phyloP scores from a whole-genome alignment of 2,329 filamentous ascomycete genomes.

The Waltergamsia citrina region DNA sequence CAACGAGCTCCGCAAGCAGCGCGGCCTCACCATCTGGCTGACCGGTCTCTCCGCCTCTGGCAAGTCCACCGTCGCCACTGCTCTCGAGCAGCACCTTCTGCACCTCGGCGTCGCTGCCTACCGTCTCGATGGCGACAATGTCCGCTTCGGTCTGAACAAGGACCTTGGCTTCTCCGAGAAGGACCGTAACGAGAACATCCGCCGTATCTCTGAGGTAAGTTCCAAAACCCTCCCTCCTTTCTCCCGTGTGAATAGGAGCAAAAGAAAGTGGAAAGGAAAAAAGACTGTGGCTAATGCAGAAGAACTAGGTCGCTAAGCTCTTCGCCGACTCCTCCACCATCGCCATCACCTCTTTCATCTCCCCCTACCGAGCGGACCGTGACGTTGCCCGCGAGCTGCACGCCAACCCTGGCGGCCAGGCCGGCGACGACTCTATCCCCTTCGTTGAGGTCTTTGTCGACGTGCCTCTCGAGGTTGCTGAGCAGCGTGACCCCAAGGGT shows the following conservation, averaged over 20 bases:
- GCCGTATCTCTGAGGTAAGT: constrained; percentile 74
- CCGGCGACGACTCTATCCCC: constrained; percentile 55
- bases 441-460: constrained; percentile 95
- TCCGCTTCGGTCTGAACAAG: constrained; percentile 96
- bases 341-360: constrained; percentile 94
- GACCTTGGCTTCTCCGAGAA: constrained; percentile 90
- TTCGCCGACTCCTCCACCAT: constrained; percentile 87
- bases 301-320: constrained; percentile 82
- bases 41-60: constrained; percentile 93
- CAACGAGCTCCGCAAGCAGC: constrained; percentile 66
- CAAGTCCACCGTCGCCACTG: constrained; percentile 94
- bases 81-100: constrained; percentile 92
- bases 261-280: no score
- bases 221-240: neutral
- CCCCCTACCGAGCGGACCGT: constrained; percentile 82
- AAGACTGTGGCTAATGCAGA: neutral
- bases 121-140: constrained; percentile 95
- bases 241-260: no score
- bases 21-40: constrained; percentile 94
- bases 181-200: constrained; percentile 96
- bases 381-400: constrained; percentile 76
- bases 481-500: constrained; percentile 94
- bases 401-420: constrained; percentile 34
- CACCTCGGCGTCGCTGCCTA: constrained; percentile 78
- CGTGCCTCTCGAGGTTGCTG: constrained; percentile 81